Evolutionary conservation across 202 grass and related monocot species (phyloP), one percentile per base, ranked within the genome.

Genomic region (Saccharum hybrid): DNA sequence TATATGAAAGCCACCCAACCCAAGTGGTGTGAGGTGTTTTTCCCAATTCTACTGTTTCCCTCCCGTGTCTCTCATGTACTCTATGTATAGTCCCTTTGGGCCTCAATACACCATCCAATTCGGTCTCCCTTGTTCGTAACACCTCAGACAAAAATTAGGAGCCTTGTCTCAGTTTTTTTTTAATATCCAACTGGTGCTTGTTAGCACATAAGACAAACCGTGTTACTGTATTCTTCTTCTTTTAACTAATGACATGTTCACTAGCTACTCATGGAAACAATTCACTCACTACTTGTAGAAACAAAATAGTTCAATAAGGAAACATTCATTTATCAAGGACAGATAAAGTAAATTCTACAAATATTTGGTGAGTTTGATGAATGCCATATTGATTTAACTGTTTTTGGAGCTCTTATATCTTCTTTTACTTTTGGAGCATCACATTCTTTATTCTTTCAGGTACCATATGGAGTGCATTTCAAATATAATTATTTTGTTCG

Each of bases 401-500:
- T 71, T 51, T 21, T 10, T 81, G 68, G 51, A 39, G 16, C n/a
- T 61, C 46, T 68, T 67, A 64, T 40, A 26, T n/a, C 10, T 63
- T 81, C 39, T 19, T 37, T 70, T 63, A 28, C 46, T 80, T 39
- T 59, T 59, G 5, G 19, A 43, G 56, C 3, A 56, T 81, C 23
- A 78, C 66, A 33, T 76, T 56, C 36, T 80, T 49, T 39, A 74
- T 10, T 4, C 82, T 90, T 87, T 76, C 76, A 98, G 95, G 95
- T 98, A 83, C 95, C 95, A 71, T 93, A 86, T 88, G 92, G 92
- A 40, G 92, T 91, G 62, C 87, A 95, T 89, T 95, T 94, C 83
- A 94, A 88, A 82, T 98, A 98, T 80, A 98, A 95, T 82, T 98
- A 98, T 93, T 94, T 98, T 82, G 59, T 93, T 88, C 90, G 86